Conservation (phyloP, 305 asterid species). For the Stenogyne calaminthoides region DNA sequence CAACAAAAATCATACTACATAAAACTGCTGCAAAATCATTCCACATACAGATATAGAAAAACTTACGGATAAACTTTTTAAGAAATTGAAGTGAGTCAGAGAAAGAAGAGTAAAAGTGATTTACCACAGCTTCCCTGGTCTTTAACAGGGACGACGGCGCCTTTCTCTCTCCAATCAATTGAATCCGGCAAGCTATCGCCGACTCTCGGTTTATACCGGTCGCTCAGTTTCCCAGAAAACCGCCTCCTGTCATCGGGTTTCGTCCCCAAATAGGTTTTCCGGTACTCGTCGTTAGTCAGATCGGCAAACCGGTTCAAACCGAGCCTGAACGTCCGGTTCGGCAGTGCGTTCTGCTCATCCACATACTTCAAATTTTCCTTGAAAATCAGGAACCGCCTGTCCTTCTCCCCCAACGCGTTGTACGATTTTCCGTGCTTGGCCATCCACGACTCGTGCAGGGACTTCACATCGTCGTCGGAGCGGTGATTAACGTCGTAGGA, state of each 20-base stretch:
- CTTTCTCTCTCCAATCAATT: constrained; percentile 82
- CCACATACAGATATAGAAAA: not conserved
- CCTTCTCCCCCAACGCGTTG: constrained; percentile 72
- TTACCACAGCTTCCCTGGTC: constrained; percentile 93
- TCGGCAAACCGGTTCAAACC: constrained; percentile 90
- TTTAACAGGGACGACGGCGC: constrained; percentile 73
- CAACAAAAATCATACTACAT: not conserved
- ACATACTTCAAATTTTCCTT: constrained; percentile 76
- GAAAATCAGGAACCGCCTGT: constrained; percentile 69
- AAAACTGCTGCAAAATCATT: not conserved
- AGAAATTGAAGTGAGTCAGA: not conserved
- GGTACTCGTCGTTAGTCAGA: constrained; percentile 77
- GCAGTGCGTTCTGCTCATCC: constrained; percentile 60
- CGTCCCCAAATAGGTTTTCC: constrained; percentile 52
- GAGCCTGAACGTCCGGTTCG: constrained; percentile 54
- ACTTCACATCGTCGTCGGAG: constrained; percentile 51
- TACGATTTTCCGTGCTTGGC: constrained; percentile 62
- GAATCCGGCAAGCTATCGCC: constrained; percentile 78
- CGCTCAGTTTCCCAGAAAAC: constrained; percentile 36
- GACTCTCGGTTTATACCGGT: constrained; percentile 48
- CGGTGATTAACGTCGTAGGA: constrained; percentile 41
- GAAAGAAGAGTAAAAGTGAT: not conserved
- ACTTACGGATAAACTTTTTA: not conserved
- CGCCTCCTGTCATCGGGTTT: constrained; percentile 40
- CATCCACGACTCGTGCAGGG: constrained; percentile 74